Base-by-base conservation (phyloP, 192 early-diverging fungal genomes). In the Coemansia sp. region DNA sequence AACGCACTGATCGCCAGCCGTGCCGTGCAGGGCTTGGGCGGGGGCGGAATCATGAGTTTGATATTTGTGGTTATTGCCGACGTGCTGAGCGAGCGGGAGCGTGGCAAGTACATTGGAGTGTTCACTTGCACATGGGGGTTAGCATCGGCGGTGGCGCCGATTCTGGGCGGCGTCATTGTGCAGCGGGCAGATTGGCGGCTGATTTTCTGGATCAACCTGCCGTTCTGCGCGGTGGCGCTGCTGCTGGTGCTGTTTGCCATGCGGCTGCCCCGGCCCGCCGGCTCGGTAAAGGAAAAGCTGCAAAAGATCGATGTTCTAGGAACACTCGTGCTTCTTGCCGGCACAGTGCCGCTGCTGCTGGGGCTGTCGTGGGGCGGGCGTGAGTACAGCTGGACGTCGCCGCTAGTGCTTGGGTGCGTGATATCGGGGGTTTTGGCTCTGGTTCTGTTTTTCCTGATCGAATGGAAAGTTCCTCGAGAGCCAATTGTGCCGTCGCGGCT, bases 51-150 rank as follows among this genome's bases (percentile, higher is more conserved):
- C 21, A 76, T 92, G 62, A 70, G 86, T 3, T 68, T 90, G 65
- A 88, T 90, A 10, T 83, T 95, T 38, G 87, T 96, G 45, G 89
- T 95, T 43, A 85, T 96, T 32, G 83, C 92, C 3, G 96, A 97
- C 65, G 84, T 98, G 57, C 88, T 97, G 15, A 84, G 88, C 23
- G 61, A 89, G n/a, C 84, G 89, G 32, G 87, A 97, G 60, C 82
- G 93, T n/a, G 91, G 92, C 35, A 94, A 93, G 69, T 94, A 90
- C 71, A 88, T 93, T 73, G 86, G 88, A n/a, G 67, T 94, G 24
- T 84, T 93, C 17, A 89, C 89, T 24, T 88, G 86, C 55, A 88
- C 90, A 0, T 90, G 93, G 83, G 92, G 88, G 5, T 60, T 92
- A 47, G 86, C 91, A 5, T 88, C 88, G 2, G 86, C 92, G 2